These are phyloP conservation scores for Chaetomium globosum DNA, from an alignment of 2,329 filamentous ascomycete genomes.

Conservation along the genomic window DNA sequence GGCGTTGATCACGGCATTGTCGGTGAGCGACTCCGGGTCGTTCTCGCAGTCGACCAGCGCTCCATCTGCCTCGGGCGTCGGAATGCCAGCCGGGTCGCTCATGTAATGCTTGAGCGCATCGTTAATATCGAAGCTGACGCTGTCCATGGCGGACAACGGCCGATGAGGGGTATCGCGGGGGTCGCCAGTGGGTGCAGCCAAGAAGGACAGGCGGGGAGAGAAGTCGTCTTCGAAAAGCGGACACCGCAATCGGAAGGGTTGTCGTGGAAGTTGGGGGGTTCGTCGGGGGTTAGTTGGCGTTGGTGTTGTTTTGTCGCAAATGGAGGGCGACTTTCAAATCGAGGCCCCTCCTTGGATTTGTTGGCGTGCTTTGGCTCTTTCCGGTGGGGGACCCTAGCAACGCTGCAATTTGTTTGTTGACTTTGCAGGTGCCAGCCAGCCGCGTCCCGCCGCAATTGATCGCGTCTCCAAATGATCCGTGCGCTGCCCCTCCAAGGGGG, in stretches of 20 bases:
- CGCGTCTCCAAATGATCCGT: slow-evolving; percentile 33
- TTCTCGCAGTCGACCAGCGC: slow-evolving; percentile 89
- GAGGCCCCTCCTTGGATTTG: slow-evolving; percentile 16
- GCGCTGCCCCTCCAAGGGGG: slow-evolving; percentile 28
- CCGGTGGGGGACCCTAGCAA: slow-evolving; percentile 39
- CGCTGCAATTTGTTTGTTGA: slow-evolving; percentile 44
- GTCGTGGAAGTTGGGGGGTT: slow-evolving; percentile 3
- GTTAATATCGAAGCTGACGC: slow-evolving; percentile 91
- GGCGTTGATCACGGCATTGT: slow-evolving; percentile 73
- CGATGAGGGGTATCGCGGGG: slow-evolving; percentile 29
- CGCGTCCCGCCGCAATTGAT: slow-evolving; percentile 22
- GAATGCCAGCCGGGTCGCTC: slow-evolving; percentile 82
- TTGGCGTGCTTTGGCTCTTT: slow-evolving; percentile 19
- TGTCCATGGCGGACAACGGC: slow-evolving; percentile 59
- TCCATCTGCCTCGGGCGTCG: slow-evolving; percentile 82
- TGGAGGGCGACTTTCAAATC: neutral
- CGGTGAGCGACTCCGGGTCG: slow-evolving; percentile 79
- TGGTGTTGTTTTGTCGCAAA: slow-evolving; percentile 23
- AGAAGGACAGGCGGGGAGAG: slow-evolving; percentile 17
- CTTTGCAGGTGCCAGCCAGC: slow-evolving; percentile 27
- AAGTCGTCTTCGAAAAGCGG: neutral
- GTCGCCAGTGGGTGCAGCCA: slow-evolving; percentile 9
- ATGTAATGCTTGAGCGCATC: slow-evolving; percentile 95
- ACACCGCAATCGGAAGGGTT: neutral
- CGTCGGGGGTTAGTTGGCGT: slow-evolving; percentile 9